Base-by-base conservation (phyloP, 306 rosid species). In the Lotus japonicus region DNA sequence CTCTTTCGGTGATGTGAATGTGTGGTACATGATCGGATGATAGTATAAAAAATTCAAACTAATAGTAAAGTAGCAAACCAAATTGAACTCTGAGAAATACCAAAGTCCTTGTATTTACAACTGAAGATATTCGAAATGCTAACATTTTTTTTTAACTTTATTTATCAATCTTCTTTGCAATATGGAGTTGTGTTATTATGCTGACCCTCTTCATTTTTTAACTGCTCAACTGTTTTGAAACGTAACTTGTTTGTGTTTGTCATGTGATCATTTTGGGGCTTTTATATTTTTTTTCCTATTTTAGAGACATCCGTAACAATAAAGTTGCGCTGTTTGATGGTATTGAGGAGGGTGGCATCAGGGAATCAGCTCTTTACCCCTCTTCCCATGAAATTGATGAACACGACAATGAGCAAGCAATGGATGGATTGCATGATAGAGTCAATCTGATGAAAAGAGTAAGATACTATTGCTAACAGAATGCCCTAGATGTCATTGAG, bases 351-450 rank as follows among this genome's bases (percentile, higher is more conserved):
- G 85, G 85, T 10, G 85, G 85, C 63, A 69, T 77, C 67, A 68
- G 85, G 74, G 67, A 82, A 57, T 58, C 77, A 50, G 77, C 85
- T 18, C 58, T 79, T 5, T 81, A 77, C 71, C 77, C 85, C 45
- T 77, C 85, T 58, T 73, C 85, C 63, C 96, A 92, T 80, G 98
- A 92, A 84, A 92, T 92, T 56, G 95, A 89, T 80, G 98, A 92
- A 73, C 98, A 89, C 7, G 95, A 86, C 51, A 92, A 92, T 68
- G 98, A 89, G 60, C 76, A 83, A 63, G 95, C 91, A 57, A 39
- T 92, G 61, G 96, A 86, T 14, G 98, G 96, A 70, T 78, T 92
- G 82, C 98, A 92, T 75, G 98, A 89, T 65, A 86, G 96, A 77
- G 98, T 89, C 84, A 86, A 45, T 83, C 77, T 92, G 74, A 85